Evolutionary conservation across 768 basidiomycete species (phyloP).

Genomic region (Hygrocybe coccinea): DNA sequence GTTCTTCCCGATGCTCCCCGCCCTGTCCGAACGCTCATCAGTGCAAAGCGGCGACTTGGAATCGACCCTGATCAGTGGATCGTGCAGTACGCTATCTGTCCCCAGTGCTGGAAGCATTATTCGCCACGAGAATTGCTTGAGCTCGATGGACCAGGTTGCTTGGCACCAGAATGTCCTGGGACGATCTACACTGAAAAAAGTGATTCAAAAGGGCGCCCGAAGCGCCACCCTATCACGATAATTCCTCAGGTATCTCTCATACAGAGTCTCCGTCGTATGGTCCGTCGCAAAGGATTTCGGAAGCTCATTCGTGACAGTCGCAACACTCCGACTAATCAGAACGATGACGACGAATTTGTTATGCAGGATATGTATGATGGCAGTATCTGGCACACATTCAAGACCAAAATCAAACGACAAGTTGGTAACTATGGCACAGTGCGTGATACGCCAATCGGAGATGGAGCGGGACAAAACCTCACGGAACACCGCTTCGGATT

Average conservation of each 20-base stretch:
- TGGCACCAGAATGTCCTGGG: constrained; percentile 11
- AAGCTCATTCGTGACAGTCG: constrained; percentile 11
- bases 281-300: constrained; percentile 13
- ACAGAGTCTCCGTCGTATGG: constrained; percentile 16
- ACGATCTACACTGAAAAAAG: constrained; percentile 7
- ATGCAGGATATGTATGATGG: constrained; percentile 24
- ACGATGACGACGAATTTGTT: constrained; percentile 21
- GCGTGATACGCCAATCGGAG: constrained; percentile 6
- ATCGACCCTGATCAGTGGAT: constrained; percentile 24
- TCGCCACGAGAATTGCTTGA: constrained; percentile 7
- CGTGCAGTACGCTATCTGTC: constrained; percentile 18
- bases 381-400: constrained; percentile 13
- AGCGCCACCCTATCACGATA: constrained; percentile 9
- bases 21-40: constrained; percentile 7
- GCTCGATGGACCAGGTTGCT: constrained; percentile 11
- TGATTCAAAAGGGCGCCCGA: constrained; percentile 8
- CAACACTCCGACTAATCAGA: constrained; percentile 2
- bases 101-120: constrained; percentile 20
- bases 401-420: constrained; percentile 12
- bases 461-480: constrained; percentile 2
- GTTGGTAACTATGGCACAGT: constrained; percentile 14
- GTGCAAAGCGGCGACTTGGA: constrained; percentile 20
- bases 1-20: constrained; percentile 5
- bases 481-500: constrained; percentile 18
- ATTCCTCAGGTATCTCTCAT: constrained; percentile 21